Conservation (phyloP, 805 yeast species). For the Isabelozyma pseudorhagii region DNA sequence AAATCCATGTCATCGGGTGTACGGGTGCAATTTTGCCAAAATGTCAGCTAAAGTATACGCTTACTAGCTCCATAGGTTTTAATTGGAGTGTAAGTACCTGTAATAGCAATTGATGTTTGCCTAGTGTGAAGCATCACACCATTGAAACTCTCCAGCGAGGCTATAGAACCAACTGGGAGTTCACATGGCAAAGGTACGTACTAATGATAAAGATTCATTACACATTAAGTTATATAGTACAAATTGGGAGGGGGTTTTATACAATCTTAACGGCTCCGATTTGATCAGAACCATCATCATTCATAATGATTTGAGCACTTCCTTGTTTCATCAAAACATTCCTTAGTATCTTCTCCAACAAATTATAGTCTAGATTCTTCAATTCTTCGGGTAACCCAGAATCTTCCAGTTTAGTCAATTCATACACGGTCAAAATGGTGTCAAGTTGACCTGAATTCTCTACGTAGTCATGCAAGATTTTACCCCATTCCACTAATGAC, state of each 20-base stretch:
- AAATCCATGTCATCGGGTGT: conserved; percentile 12
- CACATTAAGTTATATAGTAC: neutral
- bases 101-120: neutral
- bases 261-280: conserved; percentile 78
- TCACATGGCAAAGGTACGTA: neutral
- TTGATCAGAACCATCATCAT: conserved; percentile 49
- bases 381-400: conserved; percentile 55
- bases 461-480: conserved; percentile 28
- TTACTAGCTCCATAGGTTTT: neutral
- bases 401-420: conserved; percentile 64
- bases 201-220: neutral
- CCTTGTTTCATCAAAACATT: conserved; percentile 61
- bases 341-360: conserved; percentile 52
- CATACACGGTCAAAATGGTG: conserved; percentile 77
- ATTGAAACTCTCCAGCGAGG: neutral
- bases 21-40: conserved; percentile 3
- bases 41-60: neutral
- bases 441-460: conserved; percentile 77
- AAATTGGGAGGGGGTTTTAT: conserved; percentile 22
- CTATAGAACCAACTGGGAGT: neutral
- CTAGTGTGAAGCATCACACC: neutral
- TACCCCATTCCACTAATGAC: conserved; percentile 50
- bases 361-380: conserved; percentile 53
- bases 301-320: conserved; percentile 70
- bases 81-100: neutral